These are phyloP conservation scores for Volvox reticuliferus DNA, from an alignment of 139 green algal genomes.

Conservation along the genomic window DNA sequence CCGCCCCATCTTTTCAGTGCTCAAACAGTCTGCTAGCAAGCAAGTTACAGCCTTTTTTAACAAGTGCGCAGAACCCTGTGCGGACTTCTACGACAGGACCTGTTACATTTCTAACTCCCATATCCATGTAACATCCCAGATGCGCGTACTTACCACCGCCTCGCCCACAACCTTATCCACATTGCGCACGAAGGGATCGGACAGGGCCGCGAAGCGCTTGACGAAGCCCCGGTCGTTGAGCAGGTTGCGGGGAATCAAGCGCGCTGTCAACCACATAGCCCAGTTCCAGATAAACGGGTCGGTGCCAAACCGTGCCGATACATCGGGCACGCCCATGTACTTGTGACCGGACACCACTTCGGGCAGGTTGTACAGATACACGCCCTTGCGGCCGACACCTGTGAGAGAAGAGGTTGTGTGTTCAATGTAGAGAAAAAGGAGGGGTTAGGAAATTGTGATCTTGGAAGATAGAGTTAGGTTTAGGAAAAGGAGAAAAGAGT, in stretches of 20 bases:
- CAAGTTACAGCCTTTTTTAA: too few species aligned
- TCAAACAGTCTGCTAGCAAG: too few species aligned
- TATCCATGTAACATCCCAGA: neutral
- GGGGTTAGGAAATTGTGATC: too few species aligned
- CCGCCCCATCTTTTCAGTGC: too few species aligned
- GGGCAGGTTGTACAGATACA: slow-evolving; percentile 92
- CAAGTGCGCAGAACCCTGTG: too few species aligned
- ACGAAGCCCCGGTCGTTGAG: slow-evolving; percentile 68
- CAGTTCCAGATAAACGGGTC: slow-evolving; percentile 93
- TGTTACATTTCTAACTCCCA: neutral
- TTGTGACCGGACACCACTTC: slow-evolving; percentile 80
- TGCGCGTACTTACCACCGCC: slow-evolving; percentile 68
- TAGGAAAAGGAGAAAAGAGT: too few species aligned
- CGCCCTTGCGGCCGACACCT: slow-evolving; percentile 65
- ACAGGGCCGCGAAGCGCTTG: slow-evolving; percentile 66
- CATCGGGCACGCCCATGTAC: slow-evolving; percentile 79
- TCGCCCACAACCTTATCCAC: slow-evolving; percentile 90
- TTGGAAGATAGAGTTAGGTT: too few species aligned
- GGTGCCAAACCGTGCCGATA: slow-evolving; percentile 96
- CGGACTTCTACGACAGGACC: too few species aligned
- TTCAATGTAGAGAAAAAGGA: too few species aligned
- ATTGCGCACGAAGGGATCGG: slow-evolving; percentile 78
- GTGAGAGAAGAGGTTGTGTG: neutral
- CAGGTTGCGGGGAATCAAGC: slow-evolving; percentile 72
- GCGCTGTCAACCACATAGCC: slow-evolving; percentile 88